A percentile compares a stretch with the other conserved stretches of the same genome.
Conservation (phyloP, 306 rosid genomes). For the Quercus wislizeni region DNA sequence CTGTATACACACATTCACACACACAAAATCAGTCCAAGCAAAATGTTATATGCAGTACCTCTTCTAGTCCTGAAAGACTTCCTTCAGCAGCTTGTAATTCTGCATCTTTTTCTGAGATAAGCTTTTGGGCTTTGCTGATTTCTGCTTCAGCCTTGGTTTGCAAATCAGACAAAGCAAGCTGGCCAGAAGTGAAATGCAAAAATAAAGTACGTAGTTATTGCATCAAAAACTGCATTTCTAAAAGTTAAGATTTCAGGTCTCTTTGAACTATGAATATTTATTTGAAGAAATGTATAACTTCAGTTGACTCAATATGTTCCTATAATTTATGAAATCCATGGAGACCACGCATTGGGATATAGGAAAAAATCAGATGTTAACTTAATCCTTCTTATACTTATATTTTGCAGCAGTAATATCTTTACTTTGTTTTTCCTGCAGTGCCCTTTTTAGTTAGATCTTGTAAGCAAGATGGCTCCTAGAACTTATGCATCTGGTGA, state of each 20-base stretch:
- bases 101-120: conserved; percentile 64
- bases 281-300: background rate
- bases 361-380: background rate
- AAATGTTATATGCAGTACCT: conserved; percentile 50
- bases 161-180: conserved; percentile 69
- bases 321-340: background rate
- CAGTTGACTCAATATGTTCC: background rate
- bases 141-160: conserved; percentile 79
- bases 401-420: background rate
- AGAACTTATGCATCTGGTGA: background rate
- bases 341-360: background rate
- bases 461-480: background rate
- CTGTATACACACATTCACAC: background rate
- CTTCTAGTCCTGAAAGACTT: conserved; percentile 79
- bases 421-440: background rate
- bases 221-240: background rate
- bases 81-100: conserved; percentile 77
- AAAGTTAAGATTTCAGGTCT: background rate
- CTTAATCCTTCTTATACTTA: background rate
- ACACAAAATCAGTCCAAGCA: conserved; percentile 19
- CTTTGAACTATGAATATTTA: background rate
- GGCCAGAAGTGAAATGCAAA: conserved; percentile 29
- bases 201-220: conserved; percentile 10
- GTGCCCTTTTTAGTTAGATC: background rate
- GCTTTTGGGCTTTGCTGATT: conserved; percentile 68